Evolutionary conservation across 192 early-diverging fungal species (phyloP).

Genomic region (Geosiphon pyriformis): DNA sequence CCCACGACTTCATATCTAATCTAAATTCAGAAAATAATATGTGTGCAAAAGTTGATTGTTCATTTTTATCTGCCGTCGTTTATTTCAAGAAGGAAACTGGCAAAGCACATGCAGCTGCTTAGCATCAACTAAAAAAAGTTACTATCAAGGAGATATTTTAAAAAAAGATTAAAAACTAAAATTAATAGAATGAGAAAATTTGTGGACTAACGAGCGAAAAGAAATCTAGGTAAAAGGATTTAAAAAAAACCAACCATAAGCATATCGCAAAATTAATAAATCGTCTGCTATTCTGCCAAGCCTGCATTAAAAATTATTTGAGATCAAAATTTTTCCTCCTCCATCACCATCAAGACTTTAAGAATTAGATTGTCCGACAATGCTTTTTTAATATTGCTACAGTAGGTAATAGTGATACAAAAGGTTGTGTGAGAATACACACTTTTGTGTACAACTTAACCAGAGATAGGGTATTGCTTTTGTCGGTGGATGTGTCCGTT

Average conservation of each 20-base stretch:
- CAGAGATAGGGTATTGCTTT: no score
- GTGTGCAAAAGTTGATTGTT: not conserved
- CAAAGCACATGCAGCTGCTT: not conserved
- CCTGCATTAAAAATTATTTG: no score
- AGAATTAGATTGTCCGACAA: no score
- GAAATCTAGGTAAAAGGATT: not conserved
- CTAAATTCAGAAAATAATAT: not conserved
- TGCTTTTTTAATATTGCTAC: not conserved
- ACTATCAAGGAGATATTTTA: not conserved
- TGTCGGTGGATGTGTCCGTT: not conserved
- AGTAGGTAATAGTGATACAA: not conserved
- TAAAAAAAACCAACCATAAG: no score
- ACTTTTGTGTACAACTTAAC: no score
- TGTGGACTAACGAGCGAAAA: not conserved
- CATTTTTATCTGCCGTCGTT: no score
- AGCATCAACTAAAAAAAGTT: not conserved
- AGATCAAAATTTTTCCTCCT: no score
- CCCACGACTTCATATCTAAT: not conserved
- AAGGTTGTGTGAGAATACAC: not conserved
- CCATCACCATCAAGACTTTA: no score
- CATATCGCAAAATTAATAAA: no score
- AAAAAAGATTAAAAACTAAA: not conserved
- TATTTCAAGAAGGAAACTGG: no score
- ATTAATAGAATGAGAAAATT: not conserved
- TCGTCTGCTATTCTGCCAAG: no score